Percentiles rank a stretch among this genome's conserved stretches.
phyloP scores from a whole-genome alignment of 1,284 basidiomycete genomes.

The Veloboletus limbatus region DNA sequence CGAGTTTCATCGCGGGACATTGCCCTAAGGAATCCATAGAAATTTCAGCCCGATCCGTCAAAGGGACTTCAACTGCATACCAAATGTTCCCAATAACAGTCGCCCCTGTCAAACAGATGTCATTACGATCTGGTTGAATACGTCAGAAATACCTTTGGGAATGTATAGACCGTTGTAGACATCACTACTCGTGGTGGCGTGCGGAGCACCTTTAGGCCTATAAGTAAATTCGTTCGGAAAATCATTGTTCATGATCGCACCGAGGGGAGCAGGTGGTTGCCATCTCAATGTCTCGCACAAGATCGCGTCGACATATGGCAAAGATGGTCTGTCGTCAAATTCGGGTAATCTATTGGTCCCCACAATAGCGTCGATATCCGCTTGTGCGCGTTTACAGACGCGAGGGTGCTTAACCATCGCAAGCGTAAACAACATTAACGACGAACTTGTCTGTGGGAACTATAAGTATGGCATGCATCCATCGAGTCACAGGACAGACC shows the following conservation, averaged over 20 bases:
- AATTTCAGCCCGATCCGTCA: not conserved
- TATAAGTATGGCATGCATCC: not conserved
- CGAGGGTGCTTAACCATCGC: constrained; percentile 37
- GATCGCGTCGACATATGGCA: constrained; percentile 39
- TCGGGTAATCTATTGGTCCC: constrained; percentile 39
- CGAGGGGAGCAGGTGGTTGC: constrained; percentile 23
- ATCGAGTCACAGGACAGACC: constrained; percentile 7
- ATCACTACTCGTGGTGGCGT: constrained; percentile 15
- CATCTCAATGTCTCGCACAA: constrained; percentile 38
- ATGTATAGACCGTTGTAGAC: constrained; percentile 29
- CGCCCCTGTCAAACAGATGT: constrained; percentile 1
- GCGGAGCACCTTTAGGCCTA: constrained; percentile 15
- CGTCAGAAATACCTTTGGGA: constrained; percentile 30
- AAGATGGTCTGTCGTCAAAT: constrained; percentile 35
- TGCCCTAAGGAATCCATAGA: constrained; percentile 11
- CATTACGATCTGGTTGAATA: not conserved
- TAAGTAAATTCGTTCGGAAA: not conserved
- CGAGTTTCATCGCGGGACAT: too few species aligned
- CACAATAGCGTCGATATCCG: constrained; percentile 39
- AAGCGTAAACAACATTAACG: constrained; percentile 27
- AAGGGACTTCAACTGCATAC: too few species aligned
- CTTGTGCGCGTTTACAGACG: constrained; percentile 35
- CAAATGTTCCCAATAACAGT: constrained; percentile 17
- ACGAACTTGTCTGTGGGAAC: constrained; percentile 8
- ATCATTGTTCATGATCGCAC: constrained; percentile 8